Percentiles rank a stretch among this genome's conserved stretches.
These are phyloP conservation scores for Aspergillus ruber DNA, from an alignment of 2,329 filamentous ascomycete genomes.

Conservation along the genomic window DNA sequence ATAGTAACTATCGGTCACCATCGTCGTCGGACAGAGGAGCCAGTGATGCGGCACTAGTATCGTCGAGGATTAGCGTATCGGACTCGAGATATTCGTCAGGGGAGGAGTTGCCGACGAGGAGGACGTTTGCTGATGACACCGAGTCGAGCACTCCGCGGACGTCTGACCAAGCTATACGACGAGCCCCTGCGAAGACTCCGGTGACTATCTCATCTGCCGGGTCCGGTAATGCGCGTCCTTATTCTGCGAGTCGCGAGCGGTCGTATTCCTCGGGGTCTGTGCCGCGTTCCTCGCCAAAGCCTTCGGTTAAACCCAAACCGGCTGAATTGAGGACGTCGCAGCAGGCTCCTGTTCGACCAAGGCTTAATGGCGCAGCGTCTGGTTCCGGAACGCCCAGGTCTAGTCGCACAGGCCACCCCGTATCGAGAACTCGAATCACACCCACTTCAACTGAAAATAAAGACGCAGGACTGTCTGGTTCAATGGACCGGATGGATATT, in stretches of 20 bases:
- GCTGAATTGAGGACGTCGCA: constrained; percentile 21
- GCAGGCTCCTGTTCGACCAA: constrained; percentile 9
- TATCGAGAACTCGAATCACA: constrained; percentile 7
- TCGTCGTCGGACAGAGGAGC: constrained; percentile 20
- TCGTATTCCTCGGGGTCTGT: constrained; percentile 7
- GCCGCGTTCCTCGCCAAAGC: constrained; percentile 18
- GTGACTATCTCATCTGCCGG: constrained; percentile 5
- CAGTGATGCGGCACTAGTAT: constrained; percentile 22
- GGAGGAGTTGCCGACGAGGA: constrained; percentile 15
- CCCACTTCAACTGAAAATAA: constrained; percentile 22
- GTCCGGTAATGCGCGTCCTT: constrained; percentile 4
- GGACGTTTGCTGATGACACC: constrained; percentile 6
- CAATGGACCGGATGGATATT: constrained; percentile 18
- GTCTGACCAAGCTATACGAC: constrained; percentile 3
- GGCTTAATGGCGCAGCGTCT: constrained; percentile 12
- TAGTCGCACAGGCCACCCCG: constrained; percentile 7
- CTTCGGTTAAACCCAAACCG: constrained; percentile 36
- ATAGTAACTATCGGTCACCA: constrained; percentile 27
- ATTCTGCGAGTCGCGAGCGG: constrained; percentile 5
- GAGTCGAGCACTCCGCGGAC: background rate
- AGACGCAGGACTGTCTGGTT: constrained; percentile 24
- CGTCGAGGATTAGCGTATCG: constrained; percentile 22
- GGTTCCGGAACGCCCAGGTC: constrained; percentile 14
- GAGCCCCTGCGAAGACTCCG: constrained; percentile 7
- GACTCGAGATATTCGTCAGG: constrained; percentile 13